Conservation (phyloP, 2,329 filamentous ascomycete genomes). For the Didymella glomerata region DNA sequence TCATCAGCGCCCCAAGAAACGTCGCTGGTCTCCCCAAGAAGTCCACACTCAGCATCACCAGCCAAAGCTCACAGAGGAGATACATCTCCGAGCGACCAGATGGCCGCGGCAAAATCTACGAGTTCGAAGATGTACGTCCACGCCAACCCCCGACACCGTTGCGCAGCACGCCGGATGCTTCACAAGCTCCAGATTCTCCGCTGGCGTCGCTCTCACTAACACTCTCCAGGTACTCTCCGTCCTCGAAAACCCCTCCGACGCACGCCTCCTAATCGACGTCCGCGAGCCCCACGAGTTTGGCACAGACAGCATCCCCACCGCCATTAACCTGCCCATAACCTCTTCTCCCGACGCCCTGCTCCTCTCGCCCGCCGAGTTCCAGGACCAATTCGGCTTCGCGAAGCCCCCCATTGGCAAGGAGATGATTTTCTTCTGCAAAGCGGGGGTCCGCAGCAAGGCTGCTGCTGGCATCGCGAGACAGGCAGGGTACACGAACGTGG, state of each 20-base stretch:
- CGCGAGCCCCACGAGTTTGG: conserved; percentile 75
- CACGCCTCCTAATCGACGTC: conserved; percentile 62
- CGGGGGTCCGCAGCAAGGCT: conserved; percentile 81
- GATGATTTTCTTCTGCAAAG: conserved; percentile 86
- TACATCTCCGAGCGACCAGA: conserved; percentile 34
- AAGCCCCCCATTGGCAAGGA: conserved; percentile 39
- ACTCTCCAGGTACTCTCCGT: conserved; percentile 47
- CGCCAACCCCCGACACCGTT: background rate
- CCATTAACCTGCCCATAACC: conserved; percentile 82
- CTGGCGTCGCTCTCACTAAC: background rate
- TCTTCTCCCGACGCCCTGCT: conserved; percentile 82
- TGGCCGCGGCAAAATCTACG: conserved; percentile 52
- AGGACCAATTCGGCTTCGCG: conserved; percentile 78
- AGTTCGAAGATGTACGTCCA: conserved; percentile 50
- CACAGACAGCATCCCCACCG: conserved; percentile 75
- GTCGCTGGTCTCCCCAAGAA: background rate
- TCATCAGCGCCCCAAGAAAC: conserved; percentile 1
- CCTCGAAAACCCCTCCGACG: conserved; percentile 35
- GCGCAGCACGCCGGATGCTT: background rate
- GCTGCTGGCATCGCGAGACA: conserved; percentile 80
- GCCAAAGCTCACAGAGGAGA: conserved; percentile 10
- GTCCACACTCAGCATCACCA: conserved; percentile 1
- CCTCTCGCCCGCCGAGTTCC: conserved; percentile 78
- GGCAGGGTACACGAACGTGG: conserved; percentile 77
- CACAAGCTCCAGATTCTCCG: no score